Base-by-base conservation (phyloP, 2,329 filamentous ascomycete genomes). In the Ophiostoma sp. region DNA sequence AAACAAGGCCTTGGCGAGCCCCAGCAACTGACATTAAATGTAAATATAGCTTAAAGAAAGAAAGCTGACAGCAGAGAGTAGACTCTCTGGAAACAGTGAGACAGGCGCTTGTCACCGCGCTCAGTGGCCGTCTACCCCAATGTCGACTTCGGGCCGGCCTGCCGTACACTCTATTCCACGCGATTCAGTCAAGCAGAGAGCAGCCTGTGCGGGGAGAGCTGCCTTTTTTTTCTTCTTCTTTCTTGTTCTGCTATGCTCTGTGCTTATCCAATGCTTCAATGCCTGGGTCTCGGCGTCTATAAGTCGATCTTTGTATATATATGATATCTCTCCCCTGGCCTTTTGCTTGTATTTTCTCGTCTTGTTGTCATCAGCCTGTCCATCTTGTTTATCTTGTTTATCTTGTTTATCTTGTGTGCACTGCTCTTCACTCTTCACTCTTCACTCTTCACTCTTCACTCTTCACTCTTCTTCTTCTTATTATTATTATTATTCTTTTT, bases 291-390 rank as follows among this genome's bases (percentile, higher is more conserved):
- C 44, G 52, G 23, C 17, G 52, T 27, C 7, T 13, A 57, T 27
- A 57, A 11, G 23, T 57, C n/a, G 10, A 57, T 57, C n/a, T 27
- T 20, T 57, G 23, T 57, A 57, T 57, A 57, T 57, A 57, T 57
- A 57, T 57, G 52, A 57, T 57, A 57, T 27, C 52, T 57, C 52
- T 54, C n/a, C 48, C 52, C 52, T 57, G 52, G 20, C 44, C 23
- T 23, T 27, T 27, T 54, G 52, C 10, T 31, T 23, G n/a, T 57
- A 27, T 57, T 57, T 23, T 57, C 11, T 57, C 48, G 44, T 54
- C 48, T 27, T 57, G 23, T 57, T 3, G 23, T 27, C 52, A 57
- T 27, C 52, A 57, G 52, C 52, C 52, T 27, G 44, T 20, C 20
- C 44, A 6, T 48, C 4, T 27, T 57, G n/a, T 52, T n/a, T 2